A percentile compares a stretch with the other conserved stretches of the same genome.
Evolutionary conservation across 805 yeast genomes (phyloP).

Genomic region (Kluyveromyces aestuarii): DNA sequence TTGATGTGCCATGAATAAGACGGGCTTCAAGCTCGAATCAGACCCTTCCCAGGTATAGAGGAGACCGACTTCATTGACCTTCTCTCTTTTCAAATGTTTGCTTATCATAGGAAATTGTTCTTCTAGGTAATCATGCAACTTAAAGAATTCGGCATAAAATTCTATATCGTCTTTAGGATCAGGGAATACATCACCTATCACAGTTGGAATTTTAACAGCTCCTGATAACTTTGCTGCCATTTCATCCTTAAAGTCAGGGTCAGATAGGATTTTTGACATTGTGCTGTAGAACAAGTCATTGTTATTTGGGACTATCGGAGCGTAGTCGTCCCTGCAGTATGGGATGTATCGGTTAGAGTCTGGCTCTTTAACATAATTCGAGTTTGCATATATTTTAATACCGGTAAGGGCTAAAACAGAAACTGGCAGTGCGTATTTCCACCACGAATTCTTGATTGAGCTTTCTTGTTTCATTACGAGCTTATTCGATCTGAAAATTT

Average conservation of each 20-base stretch:
- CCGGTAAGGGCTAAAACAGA: background rate
- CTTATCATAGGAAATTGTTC: conserved; percentile 41
- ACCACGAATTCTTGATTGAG: background rate
- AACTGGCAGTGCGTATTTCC: background rate
- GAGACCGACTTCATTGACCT: conserved; percentile 48
- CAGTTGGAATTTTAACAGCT: conserved; percentile 50
- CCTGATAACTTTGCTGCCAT: conserved; percentile 31
- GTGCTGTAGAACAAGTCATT: background rate
- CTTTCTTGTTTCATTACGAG: background rate
- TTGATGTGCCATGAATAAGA: conserved; percentile 58
- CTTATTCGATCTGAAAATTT: background rate
- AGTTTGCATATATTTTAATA: too few relatives aligned
- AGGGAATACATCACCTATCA: conserved; percentile 38
- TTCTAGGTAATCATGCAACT: conserved; percentile 41
- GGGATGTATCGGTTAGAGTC: background rate
- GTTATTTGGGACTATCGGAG: background rate
- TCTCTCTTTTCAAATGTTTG: conserved; percentile 33
- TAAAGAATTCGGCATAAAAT: conserved; percentile 34
- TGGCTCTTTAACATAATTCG: too few relatives aligned
- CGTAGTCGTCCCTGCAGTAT: conserved; percentile 1
- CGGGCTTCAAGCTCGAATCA: conserved; percentile 39
- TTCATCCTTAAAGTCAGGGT: conserved; percentile 24
- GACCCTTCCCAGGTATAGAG: conserved; percentile 48
- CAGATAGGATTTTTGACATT: conserved; percentile 8
- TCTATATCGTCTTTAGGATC: conserved; percentile 37